phyloP scores from a whole-genome alignment of 2,329 filamentous ascomycete genomes.

The Xylaria arbuscula region DNA sequence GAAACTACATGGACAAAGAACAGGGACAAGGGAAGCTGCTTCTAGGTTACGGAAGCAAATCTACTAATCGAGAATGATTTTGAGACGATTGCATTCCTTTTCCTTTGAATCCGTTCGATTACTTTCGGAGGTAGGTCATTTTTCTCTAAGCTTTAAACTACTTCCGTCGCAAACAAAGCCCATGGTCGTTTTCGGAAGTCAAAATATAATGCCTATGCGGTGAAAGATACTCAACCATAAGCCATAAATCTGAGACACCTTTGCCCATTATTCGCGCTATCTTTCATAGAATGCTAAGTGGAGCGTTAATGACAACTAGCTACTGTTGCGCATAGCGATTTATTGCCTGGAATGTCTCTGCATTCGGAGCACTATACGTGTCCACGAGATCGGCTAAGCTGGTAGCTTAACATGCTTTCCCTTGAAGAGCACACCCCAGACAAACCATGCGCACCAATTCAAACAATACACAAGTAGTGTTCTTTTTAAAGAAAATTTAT shows the following conservation, averaged over 20 bases:
- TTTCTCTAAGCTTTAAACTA: constrained; percentile 15
- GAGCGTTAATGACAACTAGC: no score
- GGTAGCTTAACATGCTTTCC: no score
- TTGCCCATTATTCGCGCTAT: constrained; percentile 4
- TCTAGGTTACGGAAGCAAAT: constrained; percentile 37
- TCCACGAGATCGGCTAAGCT: background rate
- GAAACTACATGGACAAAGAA: constrained; percentile 34
- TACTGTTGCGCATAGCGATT: background rate
- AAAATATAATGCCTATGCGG: constrained; percentile 14
- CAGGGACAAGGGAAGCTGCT: constrained; percentile 25
- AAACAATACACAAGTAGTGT: no score
- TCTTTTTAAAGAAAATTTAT: no score
- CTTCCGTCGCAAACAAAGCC: constrained; percentile 39
- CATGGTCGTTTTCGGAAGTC: constrained; percentile 37
- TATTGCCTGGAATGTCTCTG: constrained; percentile 22
- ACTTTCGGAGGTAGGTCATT: constrained; percentile 12
- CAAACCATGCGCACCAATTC: no score
- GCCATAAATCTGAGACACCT: background rate
- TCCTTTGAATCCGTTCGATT: constrained; percentile 32
- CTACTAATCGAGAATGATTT: constrained; percentile 25
- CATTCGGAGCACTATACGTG: constrained; percentile 9
- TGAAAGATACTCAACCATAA: background rate
- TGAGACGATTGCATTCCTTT: constrained; percentile 38
- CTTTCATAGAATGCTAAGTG: background rate
- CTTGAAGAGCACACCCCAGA: no score